These are phyloP conservation scores for Talaromyces albobiverticillius DNA, from an alignment of 2,329 filamentous ascomycete species.

Conservation along the genomic window DNA sequence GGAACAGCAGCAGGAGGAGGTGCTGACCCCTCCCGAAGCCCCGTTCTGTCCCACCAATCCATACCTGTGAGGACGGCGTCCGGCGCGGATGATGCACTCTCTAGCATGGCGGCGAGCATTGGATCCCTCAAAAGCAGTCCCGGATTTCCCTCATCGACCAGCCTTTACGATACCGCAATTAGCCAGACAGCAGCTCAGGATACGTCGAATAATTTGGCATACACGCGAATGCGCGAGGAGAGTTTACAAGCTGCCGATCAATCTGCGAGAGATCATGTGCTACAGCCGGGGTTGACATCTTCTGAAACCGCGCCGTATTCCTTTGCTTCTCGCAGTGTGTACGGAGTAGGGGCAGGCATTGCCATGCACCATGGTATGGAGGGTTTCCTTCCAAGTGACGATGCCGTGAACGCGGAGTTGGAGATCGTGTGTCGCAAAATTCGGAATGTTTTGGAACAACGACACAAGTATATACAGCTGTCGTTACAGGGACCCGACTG, in stretches of 20 bases:
- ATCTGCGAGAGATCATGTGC: slow-evolving; percentile 41
- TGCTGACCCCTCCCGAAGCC: slow-evolving; percentile 35
- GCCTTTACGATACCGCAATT: slow-evolving; percentile 7
- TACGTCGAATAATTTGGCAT: slow-evolving; percentile 1
- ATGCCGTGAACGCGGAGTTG: slow-evolving; percentile 79
- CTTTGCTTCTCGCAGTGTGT: neutral
- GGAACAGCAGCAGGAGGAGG: neutral
- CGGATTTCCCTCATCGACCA: slow-evolving; percentile 8
- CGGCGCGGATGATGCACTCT: neutral
- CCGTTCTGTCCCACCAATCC: slow-evolving; percentile 15
- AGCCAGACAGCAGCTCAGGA: slow-evolving; percentile 5
- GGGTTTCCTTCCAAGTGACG: slow-evolving; percentile 69
- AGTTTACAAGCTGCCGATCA: slow-evolving; percentile 12
- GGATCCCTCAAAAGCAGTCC: slow-evolving; percentile 8
- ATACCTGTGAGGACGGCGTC: neutral
- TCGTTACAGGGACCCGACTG: slow-evolving; percentile 79
- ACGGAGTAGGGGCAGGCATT: slow-evolving; percentile 58
- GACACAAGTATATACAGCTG: slow-evolving; percentile 82
- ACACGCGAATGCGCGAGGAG: slow-evolving; percentile 6
- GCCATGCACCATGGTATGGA: slow-evolving; percentile 60
- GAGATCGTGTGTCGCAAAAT: slow-evolving; percentile 86
- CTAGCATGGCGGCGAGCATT: slow-evolving; percentile 11
- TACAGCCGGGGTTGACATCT: slow-evolving; percentile 40
- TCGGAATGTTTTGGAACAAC: slow-evolving; percentile 80
- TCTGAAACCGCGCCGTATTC: neutral